phyloP scores from a whole-genome alignment of 2,329 filamentous ascomycete species.

The Nemania sp. region DNA sequence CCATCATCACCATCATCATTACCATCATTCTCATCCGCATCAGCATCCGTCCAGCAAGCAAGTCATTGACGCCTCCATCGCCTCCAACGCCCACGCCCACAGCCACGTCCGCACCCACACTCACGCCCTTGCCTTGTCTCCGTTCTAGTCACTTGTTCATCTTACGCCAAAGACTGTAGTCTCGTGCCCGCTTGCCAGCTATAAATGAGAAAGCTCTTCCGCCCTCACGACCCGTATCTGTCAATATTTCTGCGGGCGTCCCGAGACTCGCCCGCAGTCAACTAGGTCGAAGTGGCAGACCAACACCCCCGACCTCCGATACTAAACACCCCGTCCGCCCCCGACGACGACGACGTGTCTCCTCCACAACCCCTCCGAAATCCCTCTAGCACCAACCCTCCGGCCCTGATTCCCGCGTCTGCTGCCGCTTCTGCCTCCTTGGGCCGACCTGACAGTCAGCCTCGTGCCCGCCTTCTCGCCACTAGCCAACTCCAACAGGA shows the following conservation, averaged over 20 bases:
- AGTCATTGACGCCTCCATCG: conserved; percentile 30
- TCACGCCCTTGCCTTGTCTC: conserved; percentile 13
- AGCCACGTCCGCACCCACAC: too few relatives aligned
- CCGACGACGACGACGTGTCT: conserved; percentile 71
- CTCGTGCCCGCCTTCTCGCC: conserved; percentile 23
- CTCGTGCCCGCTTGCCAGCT: conserved; percentile 4
- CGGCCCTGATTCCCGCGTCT: conserved; percentile 44
- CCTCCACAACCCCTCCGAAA: conserved; percentile 57
- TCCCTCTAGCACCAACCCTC: conserved; percentile 53
- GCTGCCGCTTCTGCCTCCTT: conserved; percentile 26
- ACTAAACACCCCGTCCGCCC: conserved; percentile 62
- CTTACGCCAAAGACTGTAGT: conserved; percentile 1
- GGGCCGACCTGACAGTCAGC: conserved; percentile 6
- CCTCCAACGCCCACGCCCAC: conserved; percentile 1
- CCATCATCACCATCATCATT: conserved; percentile 14
- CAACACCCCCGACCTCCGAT: conserved; percentile 57
- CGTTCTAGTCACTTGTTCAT: conserved; percentile 18
- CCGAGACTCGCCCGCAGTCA: conserved; percentile 48
- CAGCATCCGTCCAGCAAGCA: conserved; percentile 25
- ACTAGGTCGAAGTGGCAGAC: conserved; percentile 72
- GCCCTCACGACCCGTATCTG: conserved; percentile 16
- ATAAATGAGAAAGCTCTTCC: background rate
- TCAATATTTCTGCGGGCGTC: conserved; percentile 45
- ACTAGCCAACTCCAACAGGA: conserved; percentile 17
- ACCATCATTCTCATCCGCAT: background rate